Evolutionary conservation across 1,284 basidiomycete species (phyloP).

Genomic region (Flammula alnicola): DNA sequence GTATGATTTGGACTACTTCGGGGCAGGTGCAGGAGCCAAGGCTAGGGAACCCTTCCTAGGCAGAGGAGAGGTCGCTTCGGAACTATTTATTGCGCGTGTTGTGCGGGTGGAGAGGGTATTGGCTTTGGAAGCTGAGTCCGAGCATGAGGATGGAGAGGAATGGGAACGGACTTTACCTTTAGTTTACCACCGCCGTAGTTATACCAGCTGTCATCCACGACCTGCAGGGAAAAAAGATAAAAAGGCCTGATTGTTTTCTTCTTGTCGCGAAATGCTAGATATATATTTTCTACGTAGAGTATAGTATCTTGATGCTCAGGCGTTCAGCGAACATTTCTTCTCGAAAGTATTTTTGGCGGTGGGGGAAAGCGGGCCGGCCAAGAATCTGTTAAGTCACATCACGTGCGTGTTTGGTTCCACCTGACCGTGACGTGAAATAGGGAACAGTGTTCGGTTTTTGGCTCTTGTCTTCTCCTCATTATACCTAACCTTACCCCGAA

Average conservation of each 20-base stretch:
- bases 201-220: slow-evolving; percentile 37
- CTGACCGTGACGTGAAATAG: background rate
- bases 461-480: slow-evolving; percentile 3
- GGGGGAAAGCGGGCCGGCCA: too few relatives aligned
- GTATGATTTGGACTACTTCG: slow-evolving; percentile 36
- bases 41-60: slow-evolving; percentile 11
- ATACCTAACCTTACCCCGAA: background rate
- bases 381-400: background rate
- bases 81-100: slow-evolving; percentile 51
- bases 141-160: slow-evolving; percentile 22
- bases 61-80: slow-evolving; percentile 39
- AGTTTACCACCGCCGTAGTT: slow-evolving; percentile 45
- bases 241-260: background rate
- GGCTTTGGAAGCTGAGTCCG: background rate
- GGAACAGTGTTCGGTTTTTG: background rate
- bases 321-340: too few relatives aligned
- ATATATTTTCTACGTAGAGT: too few relatives aligned
- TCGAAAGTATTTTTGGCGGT: too few relatives aligned
- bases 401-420: slow-evolving; percentile 1
- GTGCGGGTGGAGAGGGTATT: slow-evolving; percentile 41
- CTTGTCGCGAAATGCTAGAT: too few relatives aligned
- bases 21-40: slow-evolving; percentile 6
- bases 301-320: too few relatives aligned
- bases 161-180: slow-evolving; percentile 39
- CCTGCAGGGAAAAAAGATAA: slow-evolving; percentile 3